Percentiles rank a stretch among this genome's conserved stretches.
Conservation (phyloP, 345 rosid species). For the Lumnitzera littorea region DNA sequence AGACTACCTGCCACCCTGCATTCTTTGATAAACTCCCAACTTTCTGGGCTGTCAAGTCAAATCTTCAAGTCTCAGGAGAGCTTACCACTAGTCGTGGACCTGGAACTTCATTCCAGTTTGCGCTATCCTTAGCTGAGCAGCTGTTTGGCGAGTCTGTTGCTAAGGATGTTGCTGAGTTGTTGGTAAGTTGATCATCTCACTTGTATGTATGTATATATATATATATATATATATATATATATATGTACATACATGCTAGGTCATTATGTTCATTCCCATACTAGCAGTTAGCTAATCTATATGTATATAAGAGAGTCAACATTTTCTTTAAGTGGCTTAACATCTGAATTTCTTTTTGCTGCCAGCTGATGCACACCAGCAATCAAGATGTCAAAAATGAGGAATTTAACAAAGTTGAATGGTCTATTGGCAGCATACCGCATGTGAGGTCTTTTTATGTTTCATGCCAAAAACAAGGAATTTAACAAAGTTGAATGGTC, state of each 20-base stretch:
- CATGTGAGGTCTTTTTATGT: slow-evolving; percentile 32
- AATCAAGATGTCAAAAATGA: slow-evolving; percentile 36
- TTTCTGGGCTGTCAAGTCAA: slow-evolving; percentile 89
- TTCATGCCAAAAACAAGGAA: background rate
- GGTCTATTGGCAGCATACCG: slow-evolving; percentile 59
- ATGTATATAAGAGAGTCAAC: background rate
- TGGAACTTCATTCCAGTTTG: slow-evolving; percentile 82
- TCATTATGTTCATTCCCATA: background rate
- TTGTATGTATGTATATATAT: background rate
- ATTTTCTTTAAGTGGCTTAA: background rate
- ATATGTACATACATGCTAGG: background rate
- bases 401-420: slow-evolving; percentile 70
- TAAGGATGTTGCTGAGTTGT: slow-evolving; percentile 41
- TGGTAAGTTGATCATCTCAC: slow-evolving; percentile 34
- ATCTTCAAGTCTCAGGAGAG: slow-evolving; percentile 76
- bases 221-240: no score
- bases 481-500: slow-evolving; percentile 60
- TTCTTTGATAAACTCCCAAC: slow-evolving; percentile 75
- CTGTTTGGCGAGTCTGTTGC: slow-evolving; percentile 72
- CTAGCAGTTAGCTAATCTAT: no score
- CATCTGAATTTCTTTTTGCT: background rate
- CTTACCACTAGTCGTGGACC: slow-evolving; percentile 96
- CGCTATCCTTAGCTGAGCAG: slow-evolving; percentile 71
- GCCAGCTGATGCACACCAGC: slow-evolving; percentile 44
- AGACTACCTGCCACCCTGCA: slow-evolving; percentile 91